Percentiles rank a stretch among this genome's conserved stretches.
Evolutionary conservation across 2,329 filamentous ascomycete species (phyloP).

Genomic region (Hirsutella minnesotensis): DNA sequence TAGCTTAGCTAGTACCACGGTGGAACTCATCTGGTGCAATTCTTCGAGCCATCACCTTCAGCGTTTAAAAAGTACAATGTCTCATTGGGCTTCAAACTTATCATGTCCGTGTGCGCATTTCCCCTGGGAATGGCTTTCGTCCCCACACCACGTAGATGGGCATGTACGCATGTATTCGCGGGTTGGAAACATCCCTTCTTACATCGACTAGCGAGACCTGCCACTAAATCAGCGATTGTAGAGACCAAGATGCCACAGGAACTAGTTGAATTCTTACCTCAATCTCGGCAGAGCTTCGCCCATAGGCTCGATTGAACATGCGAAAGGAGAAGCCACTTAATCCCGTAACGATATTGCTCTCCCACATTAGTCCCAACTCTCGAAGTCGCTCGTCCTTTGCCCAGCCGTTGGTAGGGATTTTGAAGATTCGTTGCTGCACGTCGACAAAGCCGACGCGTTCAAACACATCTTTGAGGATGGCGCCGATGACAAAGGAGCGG

Average conservation of each 20-base stretch:
- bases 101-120: too few relatives aligned
- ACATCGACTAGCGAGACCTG: conserved; percentile 38
- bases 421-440: conserved; percentile 38
- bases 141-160: conserved; percentile 38
- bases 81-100: too few relatives aligned
- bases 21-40: too few relatives aligned
- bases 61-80: too few relatives aligned
- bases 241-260: too few relatives aligned
- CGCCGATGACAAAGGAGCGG: conserved; percentile 24
- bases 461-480: conserved; percentile 23
- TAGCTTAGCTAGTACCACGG: too few relatives aligned
- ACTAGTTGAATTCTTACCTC: too few relatives aligned
- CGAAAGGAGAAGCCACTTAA: conserved; percentile 32
- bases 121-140: conserved; percentile 31
- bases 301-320: conserved; percentile 27
- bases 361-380: conserved; percentile 32
- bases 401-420: conserved; percentile 44
- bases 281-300: conserved; percentile 31
- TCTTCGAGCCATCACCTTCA: too few relatives aligned
- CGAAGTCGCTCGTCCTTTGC: conserved; percentile 31
- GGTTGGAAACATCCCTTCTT: conserved; percentile 32
- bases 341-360: conserved; percentile 28
- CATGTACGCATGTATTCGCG: conserved; percentile 35
- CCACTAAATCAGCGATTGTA: too few relatives aligned
- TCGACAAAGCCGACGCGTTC: conserved; percentile 42